Conservation (phyloP, 225 moss, liverwort and hornwort genomes). For the Antitrichia curtipendula region DNA sequence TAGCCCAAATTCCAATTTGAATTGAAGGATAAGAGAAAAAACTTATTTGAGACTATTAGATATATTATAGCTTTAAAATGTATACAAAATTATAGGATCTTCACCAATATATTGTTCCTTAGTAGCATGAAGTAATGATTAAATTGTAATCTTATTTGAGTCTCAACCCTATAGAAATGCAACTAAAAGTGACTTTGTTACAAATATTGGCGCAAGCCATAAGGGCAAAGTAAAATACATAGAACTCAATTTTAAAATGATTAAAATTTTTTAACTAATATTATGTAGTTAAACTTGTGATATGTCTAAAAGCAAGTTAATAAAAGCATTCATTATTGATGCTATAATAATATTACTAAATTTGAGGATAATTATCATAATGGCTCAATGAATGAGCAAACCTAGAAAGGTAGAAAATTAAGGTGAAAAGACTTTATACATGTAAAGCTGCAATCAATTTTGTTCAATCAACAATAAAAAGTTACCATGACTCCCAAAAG, state of each 20-base stretch:
- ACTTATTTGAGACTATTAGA: not conserved
- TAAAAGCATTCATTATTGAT: not conserved
- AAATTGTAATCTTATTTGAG: not conserved
- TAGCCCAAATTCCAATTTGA: not conserved
- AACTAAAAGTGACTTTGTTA: not conserved
- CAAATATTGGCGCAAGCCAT: not conserved
- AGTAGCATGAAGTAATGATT: accelerated
- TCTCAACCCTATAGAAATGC: not conserved
- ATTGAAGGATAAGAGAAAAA: not conserved
- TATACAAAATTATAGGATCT: not conserved
- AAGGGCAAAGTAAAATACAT: accelerated
- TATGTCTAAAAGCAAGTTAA: not conserved
- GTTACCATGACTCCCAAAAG: too few species aligned
- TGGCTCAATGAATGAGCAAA: not conserved
- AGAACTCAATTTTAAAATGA: not conserved
- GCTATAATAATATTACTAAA: not conserved
- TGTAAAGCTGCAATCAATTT: accelerated
- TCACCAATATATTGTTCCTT: accelerated
- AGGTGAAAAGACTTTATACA: not conserved
- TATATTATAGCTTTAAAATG: not conserved
- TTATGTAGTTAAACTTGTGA: not conserved
- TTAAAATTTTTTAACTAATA: not conserved
- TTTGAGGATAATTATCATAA: not conserved
- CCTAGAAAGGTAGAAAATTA: not conserved
- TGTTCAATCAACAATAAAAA: not conserved